These are phyloP conservation scores for Endoconidiophora polonica DNA, from an alignment of 2,329 filamentous ascomycete genomes.

Conservation along the genomic window DNA sequence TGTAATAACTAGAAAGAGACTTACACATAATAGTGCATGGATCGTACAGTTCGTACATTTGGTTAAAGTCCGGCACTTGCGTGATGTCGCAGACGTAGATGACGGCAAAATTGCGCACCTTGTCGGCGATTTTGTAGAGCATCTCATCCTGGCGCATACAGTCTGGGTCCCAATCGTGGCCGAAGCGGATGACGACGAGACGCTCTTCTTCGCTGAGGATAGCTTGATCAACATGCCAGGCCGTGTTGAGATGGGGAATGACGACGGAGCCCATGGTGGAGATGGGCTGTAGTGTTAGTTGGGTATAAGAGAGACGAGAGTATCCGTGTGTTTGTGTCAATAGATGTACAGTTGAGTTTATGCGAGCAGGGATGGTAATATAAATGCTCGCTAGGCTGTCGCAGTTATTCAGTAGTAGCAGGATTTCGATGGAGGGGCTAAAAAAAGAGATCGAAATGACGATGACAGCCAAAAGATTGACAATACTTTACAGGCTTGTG, in stretches of 20 bases:
- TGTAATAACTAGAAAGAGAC: slow-evolving; percentile 38
- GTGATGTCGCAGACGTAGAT: slow-evolving; percentile 92
- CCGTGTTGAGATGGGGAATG: slow-evolving; percentile 75
- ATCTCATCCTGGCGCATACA: slow-evolving; percentile 36
- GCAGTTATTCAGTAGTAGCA: too few species aligned
- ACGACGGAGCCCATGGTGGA: slow-evolving; percentile 60
- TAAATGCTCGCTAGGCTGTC: too few species aligned
- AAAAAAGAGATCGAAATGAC: too few species aligned
- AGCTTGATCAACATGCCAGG: slow-evolving; percentile 97
- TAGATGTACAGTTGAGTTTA: neutral
- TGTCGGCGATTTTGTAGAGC: slow-evolving; percentile 82
- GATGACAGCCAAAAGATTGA: too few species aligned
- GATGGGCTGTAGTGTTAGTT: neutral
- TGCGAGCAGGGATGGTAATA: too few species aligned
- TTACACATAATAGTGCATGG: slow-evolving; percentile 76
- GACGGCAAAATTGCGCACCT: slow-evolving; percentile 82
- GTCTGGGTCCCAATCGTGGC: slow-evolving; percentile 67
- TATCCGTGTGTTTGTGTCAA: too few species aligned
- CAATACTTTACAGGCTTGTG: too few species aligned
- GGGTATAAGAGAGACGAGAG: neutral
- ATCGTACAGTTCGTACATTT: slow-evolving; percentile 89
- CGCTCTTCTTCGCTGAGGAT: slow-evolving; percentile 84
- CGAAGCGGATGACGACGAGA: slow-evolving; percentile 85
- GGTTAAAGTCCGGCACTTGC: slow-evolving; percentile 80
- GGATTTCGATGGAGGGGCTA: too few species aligned